A percentile compares a stretch with the other conserved stretches of the same genome.
phyloP scores from a whole-genome alignment of 768 basidiomycete species.

The Fomitopsis pulvina region DNA sequence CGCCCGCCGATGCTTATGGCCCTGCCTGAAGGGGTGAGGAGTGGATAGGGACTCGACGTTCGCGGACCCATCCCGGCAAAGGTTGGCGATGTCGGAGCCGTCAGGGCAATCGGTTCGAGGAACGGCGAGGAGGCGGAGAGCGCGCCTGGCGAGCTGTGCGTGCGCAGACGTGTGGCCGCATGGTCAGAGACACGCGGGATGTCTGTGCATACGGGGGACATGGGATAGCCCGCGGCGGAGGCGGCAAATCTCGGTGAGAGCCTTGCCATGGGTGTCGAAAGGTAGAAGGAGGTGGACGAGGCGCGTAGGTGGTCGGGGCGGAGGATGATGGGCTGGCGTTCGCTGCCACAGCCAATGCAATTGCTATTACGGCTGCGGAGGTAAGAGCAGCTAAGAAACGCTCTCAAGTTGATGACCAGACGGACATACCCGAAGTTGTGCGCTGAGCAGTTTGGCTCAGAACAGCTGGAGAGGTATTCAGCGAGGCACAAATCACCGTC shows the following conservation, averaged over 20 bases:
- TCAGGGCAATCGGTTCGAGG: neutral
- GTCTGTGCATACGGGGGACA: neutral
- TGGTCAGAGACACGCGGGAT: neutral
- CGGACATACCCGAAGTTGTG: slow-evolving; percentile 84
- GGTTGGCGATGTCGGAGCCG: neutral
- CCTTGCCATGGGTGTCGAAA: slow-evolving; percentile 19
- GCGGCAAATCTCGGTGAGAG: slow-evolving; percentile 9
- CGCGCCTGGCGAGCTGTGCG: neutral
- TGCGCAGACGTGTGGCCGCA: neutral
- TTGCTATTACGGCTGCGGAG: slow-evolving; percentile 62
- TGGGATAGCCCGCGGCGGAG: slow-evolving; percentile 2
- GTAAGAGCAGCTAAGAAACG: slow-evolving; percentile 35
- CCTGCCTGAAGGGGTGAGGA: slow-evolving; percentile 79
- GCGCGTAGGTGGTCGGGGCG: slow-evolving; percentile 12
- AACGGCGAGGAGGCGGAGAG: neutral
- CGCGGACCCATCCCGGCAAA: slow-evolving; percentile 24
- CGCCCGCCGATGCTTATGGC: slow-evolving; percentile 71
- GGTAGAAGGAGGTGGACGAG: slow-evolving; percentile 24
- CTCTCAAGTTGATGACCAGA: slow-evolving; percentile 6
- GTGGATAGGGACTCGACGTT: slow-evolving; percentile 45
- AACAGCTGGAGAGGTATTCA: slow-evolving; percentile 43
- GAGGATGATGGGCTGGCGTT: neutral
- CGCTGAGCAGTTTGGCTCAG: slow-evolving; percentile 61
- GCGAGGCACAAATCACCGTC: slow-evolving; percentile 8
- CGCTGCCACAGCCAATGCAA: slow-evolving; percentile 60